Percentiles rank a stretch among this genome's conserved stretches.
phyloP scores from a whole-genome alignment of 1,284 basidiomycete species.

The Tetrapyrgos nigripes region DNA sequence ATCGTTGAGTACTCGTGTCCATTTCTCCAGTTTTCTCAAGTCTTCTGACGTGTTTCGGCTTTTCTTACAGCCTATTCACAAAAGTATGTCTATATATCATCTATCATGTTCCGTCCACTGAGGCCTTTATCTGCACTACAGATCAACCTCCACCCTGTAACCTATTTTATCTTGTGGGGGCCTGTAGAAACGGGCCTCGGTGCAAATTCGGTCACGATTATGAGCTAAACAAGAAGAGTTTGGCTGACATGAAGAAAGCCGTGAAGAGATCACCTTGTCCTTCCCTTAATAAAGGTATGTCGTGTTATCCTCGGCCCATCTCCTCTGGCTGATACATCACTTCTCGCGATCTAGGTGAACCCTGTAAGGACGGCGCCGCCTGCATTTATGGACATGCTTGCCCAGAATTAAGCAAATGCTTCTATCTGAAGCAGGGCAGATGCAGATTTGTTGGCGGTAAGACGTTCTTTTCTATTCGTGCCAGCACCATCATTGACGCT shows the following conservation, averaged over 20 bases:
- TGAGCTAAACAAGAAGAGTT: constrained; percentile 55
- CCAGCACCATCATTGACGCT: constrained; percentile 17
- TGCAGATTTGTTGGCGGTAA: constrained; percentile 68
- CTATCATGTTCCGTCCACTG: constrained; percentile 20
- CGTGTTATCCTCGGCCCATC: not conserved
- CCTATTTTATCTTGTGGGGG: constrained; percentile 58
- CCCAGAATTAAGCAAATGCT: constrained; percentile 53
- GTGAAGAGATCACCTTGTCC: constrained; percentile 68
- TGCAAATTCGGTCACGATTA: constrained; percentile 70
- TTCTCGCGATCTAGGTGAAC: constrained; percentile 45
- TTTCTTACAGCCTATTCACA: constrained; percentile 54
- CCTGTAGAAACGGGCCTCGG: constrained; percentile 57
- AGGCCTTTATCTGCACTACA: constrained; percentile 29
- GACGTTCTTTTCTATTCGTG: constrained; percentile 15
- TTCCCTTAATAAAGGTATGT: constrained; percentile 36
- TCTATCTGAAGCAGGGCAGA: constrained; percentile 55
- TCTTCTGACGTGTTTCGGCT: no score
- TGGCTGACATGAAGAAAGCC: constrained; percentile 53
- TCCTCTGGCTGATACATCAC: not conserved
- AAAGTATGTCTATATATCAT: constrained; percentile 43
- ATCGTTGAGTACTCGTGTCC: constrained; percentile 48
- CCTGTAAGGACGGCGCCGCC: constrained; percentile 60
- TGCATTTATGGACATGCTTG: constrained; percentile 70
- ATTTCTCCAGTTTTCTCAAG: constrained; percentile 18
- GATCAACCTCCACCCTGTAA: constrained; percentile 70